Evolutionary conservation across 176 grass and related monocot genomes (phyloP), one percentile per base, ranked within the genome.

Genomic region (Secale cereale): DNA sequence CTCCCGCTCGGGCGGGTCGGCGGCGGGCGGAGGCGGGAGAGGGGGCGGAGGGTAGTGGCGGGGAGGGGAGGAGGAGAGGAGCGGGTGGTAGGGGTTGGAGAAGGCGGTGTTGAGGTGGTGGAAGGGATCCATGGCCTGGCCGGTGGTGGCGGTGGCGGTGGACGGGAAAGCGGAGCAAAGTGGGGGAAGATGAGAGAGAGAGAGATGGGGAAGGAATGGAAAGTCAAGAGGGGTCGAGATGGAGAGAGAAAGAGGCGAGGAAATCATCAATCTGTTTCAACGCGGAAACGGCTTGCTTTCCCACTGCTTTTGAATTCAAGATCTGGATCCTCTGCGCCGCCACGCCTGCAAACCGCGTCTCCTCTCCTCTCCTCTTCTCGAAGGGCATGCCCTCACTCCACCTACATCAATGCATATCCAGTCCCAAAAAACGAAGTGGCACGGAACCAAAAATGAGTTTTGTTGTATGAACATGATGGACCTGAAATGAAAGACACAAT

Each of bases 271-370:
- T 82, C 60, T 13, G 83, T 84, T 94, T 94, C 93, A 94, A 99
- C 97, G 93, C 93, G 93, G 32, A 91, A 89, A 96, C 86, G 73
- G n/a, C 78, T 92, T 79, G 91, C 89, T 85, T 99, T 99, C 97
- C 91, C 88, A 98, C 76, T 82, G 80, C 90, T 87, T 92, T 91
- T 75, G 78, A 78, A 35, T 54, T 26, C 60, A 19, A 86, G 83
- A 86, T 89, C 88, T 82, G 88, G 88, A 89, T 89, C 88, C 78
- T 85, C 78, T 89, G 79, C 78, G 78, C 0, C 59, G 52, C 52
- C 52, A 57, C 52, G 19, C 48, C 50, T 0, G 52, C 52, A 57
- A 57, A 22, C 52, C 52, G 52, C 52, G 52, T 54, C 50, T 16
- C 1, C 43, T 14, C 41, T 5, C 14, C 41, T 13, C 10, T 43